phyloP scores from a whole-genome alignment of 2,329 filamentous ascomycete species.

The Diaporthe sp. region DNA sequence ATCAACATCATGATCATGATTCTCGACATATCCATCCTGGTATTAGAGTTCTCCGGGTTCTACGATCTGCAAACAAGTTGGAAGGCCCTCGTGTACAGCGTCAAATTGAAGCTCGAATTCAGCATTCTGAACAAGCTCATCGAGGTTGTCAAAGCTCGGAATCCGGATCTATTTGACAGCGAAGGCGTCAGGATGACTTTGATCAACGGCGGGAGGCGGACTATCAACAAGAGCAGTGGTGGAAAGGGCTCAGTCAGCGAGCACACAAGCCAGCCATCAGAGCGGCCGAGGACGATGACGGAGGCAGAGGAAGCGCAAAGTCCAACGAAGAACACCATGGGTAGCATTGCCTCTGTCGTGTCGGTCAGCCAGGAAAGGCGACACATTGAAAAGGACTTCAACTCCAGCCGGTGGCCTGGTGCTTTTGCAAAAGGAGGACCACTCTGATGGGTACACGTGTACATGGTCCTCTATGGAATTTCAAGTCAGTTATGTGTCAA shows the following conservation, averaged over 20 bases:
- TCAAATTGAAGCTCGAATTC: constrained; percentile 44
- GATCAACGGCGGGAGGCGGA: neutral
- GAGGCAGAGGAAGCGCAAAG: neutral
- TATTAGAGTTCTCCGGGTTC: constrained; percentile 29
- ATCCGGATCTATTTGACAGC: constrained; percentile 26
- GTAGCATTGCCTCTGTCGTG: constrained; percentile 4
- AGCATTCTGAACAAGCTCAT: constrained; percentile 42
- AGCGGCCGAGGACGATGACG: neutral
- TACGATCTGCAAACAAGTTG: constrained; percentile 34
- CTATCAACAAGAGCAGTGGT: neutral
- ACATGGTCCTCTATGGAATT: neutral
- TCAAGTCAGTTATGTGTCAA: neutral
- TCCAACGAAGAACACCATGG: neutral
- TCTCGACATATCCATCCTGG: constrained; percentile 53
- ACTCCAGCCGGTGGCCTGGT: constrained; percentile 7
- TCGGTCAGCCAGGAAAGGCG: constrained; percentile 11
- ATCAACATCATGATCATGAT: constrained; percentile 61
- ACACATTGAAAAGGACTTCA: constrained; percentile 13
- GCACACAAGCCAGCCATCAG: neutral
- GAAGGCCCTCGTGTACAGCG: constrained; percentile 41
- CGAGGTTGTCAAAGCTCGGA: constrained; percentile 36
- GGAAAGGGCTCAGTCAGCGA: neutral
- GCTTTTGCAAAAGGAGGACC: neutral
- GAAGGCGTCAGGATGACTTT: constrained; percentile 17
- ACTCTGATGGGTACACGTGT: neutral